Base-by-base conservation (phyloP, 257 asterid species). In the Nicotiana tabacum region DNA sequence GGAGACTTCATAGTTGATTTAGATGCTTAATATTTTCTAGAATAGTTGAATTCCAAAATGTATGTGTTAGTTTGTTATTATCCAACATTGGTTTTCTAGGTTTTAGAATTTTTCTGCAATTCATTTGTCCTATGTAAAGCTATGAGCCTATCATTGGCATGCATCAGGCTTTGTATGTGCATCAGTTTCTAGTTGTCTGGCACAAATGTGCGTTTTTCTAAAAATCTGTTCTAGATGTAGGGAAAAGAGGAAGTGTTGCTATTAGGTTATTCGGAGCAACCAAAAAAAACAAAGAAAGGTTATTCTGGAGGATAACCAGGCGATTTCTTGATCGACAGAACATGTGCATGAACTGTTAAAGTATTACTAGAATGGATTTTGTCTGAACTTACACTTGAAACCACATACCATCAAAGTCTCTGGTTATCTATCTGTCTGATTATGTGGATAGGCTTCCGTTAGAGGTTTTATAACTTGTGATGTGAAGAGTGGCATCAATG, bases 281-380 rank as follows among this genome's bases (percentile, higher is more conserved):
- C 70, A 2, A 5, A 65, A 64, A 21, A 24, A 57, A 5, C 2
- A 62, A 65, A 30, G 6, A 30, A 29, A 65, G 70, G 37, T 65
- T 30, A n/a, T 72, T 46, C 37, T 72, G 37, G 15, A 29, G 29
- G 29, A 76, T 76, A 76, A 76, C 53, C 80, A 48, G 51, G 27
- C 29, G 15, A 48, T 74, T 74, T 17, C 62, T 15, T 48, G 46
- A 51, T 48, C 16, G 15, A 51, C 24, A 27, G 43, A 48, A 76
- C 39, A 8, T 51, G 64, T 76, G 9, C 61, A 15, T 27, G 64
- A 15, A 48, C 27, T 74, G 80, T 15, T 74, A 24, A 48, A 7
- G 79, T 74, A 74, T 48, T 13, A 48, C 80, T 6, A 1, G 80
- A 60, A 74, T 74, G 62, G 62, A 48, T 74, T 74, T 74, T 74